Evolutionary conservation across 2,329 filamentous ascomycete genomes (phyloP).

Genomic region (Nemania sp.): DNA sequence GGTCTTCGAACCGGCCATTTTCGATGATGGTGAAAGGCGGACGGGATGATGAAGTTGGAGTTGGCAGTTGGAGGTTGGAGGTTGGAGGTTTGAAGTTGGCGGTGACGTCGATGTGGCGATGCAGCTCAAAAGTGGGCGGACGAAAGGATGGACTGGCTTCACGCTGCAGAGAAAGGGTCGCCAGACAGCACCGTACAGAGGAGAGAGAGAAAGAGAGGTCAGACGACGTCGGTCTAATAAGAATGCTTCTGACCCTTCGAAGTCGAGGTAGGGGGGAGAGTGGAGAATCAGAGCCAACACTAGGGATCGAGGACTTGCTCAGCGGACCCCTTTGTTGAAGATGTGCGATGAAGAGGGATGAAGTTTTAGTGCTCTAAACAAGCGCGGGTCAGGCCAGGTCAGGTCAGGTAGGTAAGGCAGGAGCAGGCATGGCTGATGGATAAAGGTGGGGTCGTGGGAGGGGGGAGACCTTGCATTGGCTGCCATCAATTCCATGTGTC

Average conservation of each 20-base stretch:
- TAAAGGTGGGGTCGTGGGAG: no score
- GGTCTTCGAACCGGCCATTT: conserved; percentile 33
- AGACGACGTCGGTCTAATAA: conserved; percentile 10
- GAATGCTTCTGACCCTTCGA: not conserved
- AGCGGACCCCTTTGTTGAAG: not conserved
- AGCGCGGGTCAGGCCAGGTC: no score
- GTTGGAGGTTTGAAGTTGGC: no score
- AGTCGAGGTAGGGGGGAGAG: not conserved
- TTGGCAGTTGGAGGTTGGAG: no score
- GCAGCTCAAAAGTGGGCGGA: not conserved
- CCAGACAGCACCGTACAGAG: no score
- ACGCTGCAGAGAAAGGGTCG: not conserved
- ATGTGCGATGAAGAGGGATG: not conserved
- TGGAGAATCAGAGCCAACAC: not conserved
- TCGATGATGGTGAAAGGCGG: not conserved
- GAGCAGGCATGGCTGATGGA: no score
- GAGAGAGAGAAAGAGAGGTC: not conserved
- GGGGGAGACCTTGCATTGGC: no score
- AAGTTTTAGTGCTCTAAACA: not conserved
- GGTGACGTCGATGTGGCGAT: no score
- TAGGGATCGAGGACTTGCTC: not conserved
- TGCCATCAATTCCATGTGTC: no score
- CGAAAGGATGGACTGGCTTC: no score
- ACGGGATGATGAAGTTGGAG: no score
- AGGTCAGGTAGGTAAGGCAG: no score